Conservation (phyloP, 345 rosid genomes). For the Tarenaya hassleriana region DNA sequence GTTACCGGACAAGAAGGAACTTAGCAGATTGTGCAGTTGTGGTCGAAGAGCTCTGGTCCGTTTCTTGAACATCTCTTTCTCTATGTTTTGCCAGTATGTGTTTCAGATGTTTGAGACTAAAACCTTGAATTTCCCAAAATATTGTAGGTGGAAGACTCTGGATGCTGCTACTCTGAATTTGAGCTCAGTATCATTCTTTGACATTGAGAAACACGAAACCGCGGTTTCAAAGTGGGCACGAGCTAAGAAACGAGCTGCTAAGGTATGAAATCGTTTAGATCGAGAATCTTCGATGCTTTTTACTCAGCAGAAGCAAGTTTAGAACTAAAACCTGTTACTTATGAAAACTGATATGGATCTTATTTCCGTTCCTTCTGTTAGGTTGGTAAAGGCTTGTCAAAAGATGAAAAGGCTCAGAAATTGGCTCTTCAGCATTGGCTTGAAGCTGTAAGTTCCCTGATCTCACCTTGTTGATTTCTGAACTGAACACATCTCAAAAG, state of each 20-base stretch:
- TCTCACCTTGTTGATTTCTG: background rate
- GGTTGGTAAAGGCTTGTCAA: conserved; percentile 66
- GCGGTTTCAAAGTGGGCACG: conserved; percentile 54
- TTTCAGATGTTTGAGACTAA: conserved; percentile 11
- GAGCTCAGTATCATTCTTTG: conserved; percentile 50
- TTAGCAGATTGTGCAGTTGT: conserved; percentile 75
- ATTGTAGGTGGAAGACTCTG: conserved; percentile 60
- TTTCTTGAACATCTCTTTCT: conserved; percentile 17
- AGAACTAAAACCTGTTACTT: conserved; percentile 1
- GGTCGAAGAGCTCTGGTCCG: conserved; percentile 66
- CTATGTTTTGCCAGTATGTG: conserved; percentile 15
- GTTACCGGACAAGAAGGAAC: conserved; percentile 80
- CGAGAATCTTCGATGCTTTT: background rate
- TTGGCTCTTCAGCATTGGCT: conserved; percentile 75
- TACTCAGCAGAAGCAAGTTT: background rate
- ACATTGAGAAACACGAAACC: conserved; percentile 51
- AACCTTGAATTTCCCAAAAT: background rate
- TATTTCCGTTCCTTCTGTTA: conserved; percentile 18
- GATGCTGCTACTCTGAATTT: conserved; percentile 48
- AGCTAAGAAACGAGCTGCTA: conserved; percentile 59
- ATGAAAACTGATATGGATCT: conserved; percentile 2
- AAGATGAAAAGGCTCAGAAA: conserved; percentile 69
- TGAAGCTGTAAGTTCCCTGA: conserved; percentile 52
- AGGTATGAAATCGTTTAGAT: conserved; percentile 28
- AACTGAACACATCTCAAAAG: background rate